Conservation (phyloP, 2,329 filamentous ascomycete genomes). For the Alternaria burnsii region DNA sequence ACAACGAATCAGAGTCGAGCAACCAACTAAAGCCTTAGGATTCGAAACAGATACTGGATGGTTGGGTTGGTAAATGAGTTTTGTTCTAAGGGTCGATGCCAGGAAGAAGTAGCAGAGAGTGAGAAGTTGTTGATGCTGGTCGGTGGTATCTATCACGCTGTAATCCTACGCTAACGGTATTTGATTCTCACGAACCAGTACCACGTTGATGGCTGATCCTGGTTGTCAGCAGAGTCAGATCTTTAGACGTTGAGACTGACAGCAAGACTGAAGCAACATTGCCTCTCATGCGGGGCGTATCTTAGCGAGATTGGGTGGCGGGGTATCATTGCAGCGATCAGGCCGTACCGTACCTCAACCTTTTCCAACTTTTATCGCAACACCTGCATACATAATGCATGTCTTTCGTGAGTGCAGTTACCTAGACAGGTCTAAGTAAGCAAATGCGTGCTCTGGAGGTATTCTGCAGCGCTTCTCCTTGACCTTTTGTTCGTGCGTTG, state of each 20-base stretch:
- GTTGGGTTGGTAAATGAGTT: neutral
- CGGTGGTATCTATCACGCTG: neutral
- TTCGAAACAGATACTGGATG: neutral
- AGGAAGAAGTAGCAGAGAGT: neutral
- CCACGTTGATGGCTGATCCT: no score
- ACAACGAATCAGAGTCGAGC: slow-evolving; percentile 20
- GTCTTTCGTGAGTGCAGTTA: neutral
- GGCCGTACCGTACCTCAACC: neutral
- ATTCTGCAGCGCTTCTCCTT: neutral
- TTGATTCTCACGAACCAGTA: neutral
- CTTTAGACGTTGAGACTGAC: neutral
- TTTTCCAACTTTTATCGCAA: neutral
- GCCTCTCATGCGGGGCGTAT: neutral
- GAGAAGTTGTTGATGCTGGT: neutral
- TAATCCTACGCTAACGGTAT: neutral
- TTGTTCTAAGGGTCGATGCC: neutral
- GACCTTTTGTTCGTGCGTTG: neutral
- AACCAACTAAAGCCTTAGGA: neutral
- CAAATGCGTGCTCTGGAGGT: neutral
- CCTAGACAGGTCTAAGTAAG: neutral
- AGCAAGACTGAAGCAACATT: neutral
- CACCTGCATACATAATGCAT: neutral
- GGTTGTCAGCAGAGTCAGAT: neutral
- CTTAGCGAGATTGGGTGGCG: neutral
- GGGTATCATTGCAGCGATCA: neutral